These are phyloP conservation scores for Xanthoconium separans DNA, from an alignment of 1,284 basidiomycete species.

Conservation along the genomic window DNA sequence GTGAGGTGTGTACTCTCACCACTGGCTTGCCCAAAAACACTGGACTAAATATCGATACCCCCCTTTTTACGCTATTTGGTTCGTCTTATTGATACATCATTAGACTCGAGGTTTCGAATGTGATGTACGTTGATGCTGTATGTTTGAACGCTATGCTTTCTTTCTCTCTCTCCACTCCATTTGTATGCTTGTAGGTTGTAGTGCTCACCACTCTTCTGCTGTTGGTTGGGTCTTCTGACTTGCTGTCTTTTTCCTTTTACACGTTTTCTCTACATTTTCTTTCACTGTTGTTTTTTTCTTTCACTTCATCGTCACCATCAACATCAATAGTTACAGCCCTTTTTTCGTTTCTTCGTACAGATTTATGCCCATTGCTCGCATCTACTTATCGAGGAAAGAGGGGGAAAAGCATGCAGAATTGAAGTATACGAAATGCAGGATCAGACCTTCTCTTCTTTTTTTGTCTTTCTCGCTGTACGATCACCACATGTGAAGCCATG, in stretches of 20 bases:
- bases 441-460: too few species aligned
- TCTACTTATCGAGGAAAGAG: conserved; percentile 8
- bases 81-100: conserved; percentile 5
- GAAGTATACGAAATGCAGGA: too few species aligned
- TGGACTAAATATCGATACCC: conserved; percentile 20
- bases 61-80: conserved; percentile 13
- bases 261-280: neutral
- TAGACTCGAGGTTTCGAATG: conserved; percentile 18
- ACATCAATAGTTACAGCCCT: neutral
- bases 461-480: too few species aligned
- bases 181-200: conserved; percentile 33
- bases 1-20: conserved; percentile 29
- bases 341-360: neutral
- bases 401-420: conserved; percentile 16
- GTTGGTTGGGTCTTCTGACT: conserved; percentile 1
- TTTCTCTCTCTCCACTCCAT: neutral
- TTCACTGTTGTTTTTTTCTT: neutral
- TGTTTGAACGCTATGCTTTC: conserved; percentile 25
- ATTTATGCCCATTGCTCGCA: conserved; percentile 14
- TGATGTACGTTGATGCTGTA: conserved; percentile 27
- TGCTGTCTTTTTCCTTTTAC: conserved; percentile 5
- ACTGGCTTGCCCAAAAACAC: conserved; percentile 8
- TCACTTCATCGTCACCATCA: conserved; percentile 8
- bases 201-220: conserved; percentile 9
- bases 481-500: too few species aligned